Base-by-base conservation (phyloP, 1,284 basidiomycete species). In the Bondarzewia mesenterica region DNA sequence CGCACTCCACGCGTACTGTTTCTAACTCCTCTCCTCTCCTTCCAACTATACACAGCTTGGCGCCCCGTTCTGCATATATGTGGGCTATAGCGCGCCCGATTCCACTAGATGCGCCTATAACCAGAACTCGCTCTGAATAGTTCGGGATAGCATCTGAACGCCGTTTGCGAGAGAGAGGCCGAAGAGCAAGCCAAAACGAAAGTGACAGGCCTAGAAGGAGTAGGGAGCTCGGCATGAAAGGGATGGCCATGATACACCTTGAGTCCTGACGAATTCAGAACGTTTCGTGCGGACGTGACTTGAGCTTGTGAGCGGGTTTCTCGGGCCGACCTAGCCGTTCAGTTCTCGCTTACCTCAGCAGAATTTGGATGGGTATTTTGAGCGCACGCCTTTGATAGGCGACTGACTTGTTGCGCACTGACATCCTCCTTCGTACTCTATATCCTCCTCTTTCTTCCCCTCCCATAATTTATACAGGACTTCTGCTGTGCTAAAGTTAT, bases 41-140 rank as follows among this genome's bases (percentile, higher is more conserved):
- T 1, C 87, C 90, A 16, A 93, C 83, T 3, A 94, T 61, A 60
- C 85, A 89, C 8, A 94, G 74, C 42, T 70, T 71, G 4, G 89
- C 89, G 7, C 90, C 90, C 18, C 88, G 72, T 45, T 68, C 62
- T 3, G 87, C 83, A 58, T 95, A 95, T 50, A 77, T 71, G 14
- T 75, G 68, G 1, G 90, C 89, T 18, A 93, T 72, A 2, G 75
- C 73, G 46, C 78, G 74, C 2, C 93, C 93, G n/a, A 94, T 82
- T 0, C 93, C 91, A 39, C 82, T 84, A 6, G 86, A 85, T 1
- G 85, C 89, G 15, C 92, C 91, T 23, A 94, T 68, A 50, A 94
- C 73, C 10, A 93, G 63, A 5, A 93, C 85, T 1, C 87, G 79
- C 60, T 93, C 90, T n/a, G 23, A 15, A 2, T 18, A 4, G 7